Evolutionary conservation across 306 rosid species (phyloP).

Genomic region (apple (Malus domestica)): ASM211411v1 NC_041793.1:21340001-21340500

Average conservation of each 20-base stretch:
- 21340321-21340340: too few species aligned
- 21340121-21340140: neutral
- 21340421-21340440: too few species aligned
- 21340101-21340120: neutral
- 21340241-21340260: neutral
- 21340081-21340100: neutral
- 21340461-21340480: too few species aligned
- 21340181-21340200: neutral
- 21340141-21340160: neutral
- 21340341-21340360: too few species aligned
- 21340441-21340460: too few species aligned
- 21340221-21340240: neutral
- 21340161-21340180: neutral
- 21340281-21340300: neutral
- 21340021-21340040: neutral
- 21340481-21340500: too few species aligned
- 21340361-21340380: too few species aligned
- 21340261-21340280: neutral
- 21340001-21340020: neutral
- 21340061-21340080: neutral
- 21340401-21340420: too few species aligned
- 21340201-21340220: neutral
- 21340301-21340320: neutral
- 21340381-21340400: too few species aligned
- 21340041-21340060: neutral